phyloP scores from a whole-genome alignment of 805 yeast genomes.

The Candida vartiovaarae region DNA sequence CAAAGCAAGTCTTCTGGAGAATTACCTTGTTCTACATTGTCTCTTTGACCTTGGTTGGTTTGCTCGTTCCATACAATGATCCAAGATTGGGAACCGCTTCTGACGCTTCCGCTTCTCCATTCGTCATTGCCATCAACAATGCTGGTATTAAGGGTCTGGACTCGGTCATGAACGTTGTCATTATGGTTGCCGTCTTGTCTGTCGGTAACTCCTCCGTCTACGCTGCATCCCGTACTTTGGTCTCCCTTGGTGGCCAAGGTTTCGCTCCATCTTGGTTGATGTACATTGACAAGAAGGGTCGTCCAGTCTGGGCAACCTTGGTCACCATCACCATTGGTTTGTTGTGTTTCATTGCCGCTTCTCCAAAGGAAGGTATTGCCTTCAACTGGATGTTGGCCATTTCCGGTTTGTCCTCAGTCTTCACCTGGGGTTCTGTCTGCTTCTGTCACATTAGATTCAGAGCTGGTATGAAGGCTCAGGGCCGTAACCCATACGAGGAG shows the following conservation, averaged over 20 bases:
- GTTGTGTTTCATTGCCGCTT: slow-evolving; percentile 56
- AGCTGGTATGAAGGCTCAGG: slow-evolving; percentile 48
- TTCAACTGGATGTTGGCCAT: slow-evolving; percentile 75
- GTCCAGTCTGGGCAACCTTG: slow-evolving; percentile 46
- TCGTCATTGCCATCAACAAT: slow-evolving; percentile 59
- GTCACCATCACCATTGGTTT: slow-evolving; percentile 42
- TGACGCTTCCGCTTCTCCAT: slow-evolving; percentile 70
- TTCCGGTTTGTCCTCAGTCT: slow-evolving; percentile 69
- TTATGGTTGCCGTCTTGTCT: slow-evolving; percentile 51
- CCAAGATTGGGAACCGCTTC: slow-evolving; percentile 41
- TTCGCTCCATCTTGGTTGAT: slow-evolving; percentile 41
- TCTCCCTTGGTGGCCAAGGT: slow-evolving; percentile 45
- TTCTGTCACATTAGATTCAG: slow-evolving; percentile 65
- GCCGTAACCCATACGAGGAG: slow-evolving; percentile 57
- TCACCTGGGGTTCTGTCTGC: slow-evolving; percentile 75
- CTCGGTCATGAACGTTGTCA: slow-evolving; percentile 55
- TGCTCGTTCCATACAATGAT: slow-evolving; percentile 64
- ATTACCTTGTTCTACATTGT: slow-evolving; percentile 62
- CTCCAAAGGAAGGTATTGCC: slow-evolving; percentile 45
- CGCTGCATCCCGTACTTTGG: slow-evolving; percentile 48
- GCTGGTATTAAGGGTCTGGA: slow-evolving; percentile 57
- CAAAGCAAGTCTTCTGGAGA: slow-evolving; percentile 63
- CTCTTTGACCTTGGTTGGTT: slow-evolving; percentile 49
- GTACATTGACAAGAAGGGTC: slow-evolving; percentile 42
- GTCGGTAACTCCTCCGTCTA: slow-evolving; percentile 44